Base-by-base conservation (phyloP, 169 alveolate species). In the Babesia gibsoni region DNA sequence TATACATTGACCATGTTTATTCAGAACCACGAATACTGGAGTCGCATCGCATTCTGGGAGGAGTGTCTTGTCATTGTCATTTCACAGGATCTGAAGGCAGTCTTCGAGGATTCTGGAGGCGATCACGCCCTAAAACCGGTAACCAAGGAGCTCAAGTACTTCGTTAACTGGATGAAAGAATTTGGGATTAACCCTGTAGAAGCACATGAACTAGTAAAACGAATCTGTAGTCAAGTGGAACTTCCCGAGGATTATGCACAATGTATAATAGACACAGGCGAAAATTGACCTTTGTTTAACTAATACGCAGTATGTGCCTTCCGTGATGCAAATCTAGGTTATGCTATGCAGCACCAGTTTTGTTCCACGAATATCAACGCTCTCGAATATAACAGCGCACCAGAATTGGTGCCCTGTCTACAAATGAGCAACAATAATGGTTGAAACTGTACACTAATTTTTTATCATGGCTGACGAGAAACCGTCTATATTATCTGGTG, bases 321-420 rank as follows among this genome's bases (percentile, higher is more conserved):
- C 46, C 72, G 72, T 61, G 48, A 61, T 27, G 58, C 58, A 10
- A 7, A 10, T 37, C 49, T 2, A 18, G 56, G 10, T 42, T 20
- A 22, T 36, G 72, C 50, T 18, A 29, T n/a, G 33, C 59, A 49
- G 50, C 22, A 46, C 0, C 45, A n/a, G 59, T n/a, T 32, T 42
- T n/a, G 57, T 10, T 20, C 57, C 52, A 65, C 75, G 65, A 33
- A 64, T 46, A 73, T 3, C 43, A 54, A 56, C 45, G 85, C 85
- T 77, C 80, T 59, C 48, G 67, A 66, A 77, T 57, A 22, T 39
- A 59, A 58, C 85, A 43, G 72, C 36, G 73, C 58, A 54, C 80
- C 85, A 64, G 73, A 77, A 65, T 49, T 49, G 85, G 80, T 53
- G 49, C 39, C 58, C 82, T 67, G 85, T 67, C 85, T 77, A 77